A percentile compares a stretch with the other conserved stretches of the same genome.
These are phyloP conservation scores for Calvatia gigantea DNA, from an alignment of 768 basidiomycete genomes.

Conservation along the genomic window DNA sequence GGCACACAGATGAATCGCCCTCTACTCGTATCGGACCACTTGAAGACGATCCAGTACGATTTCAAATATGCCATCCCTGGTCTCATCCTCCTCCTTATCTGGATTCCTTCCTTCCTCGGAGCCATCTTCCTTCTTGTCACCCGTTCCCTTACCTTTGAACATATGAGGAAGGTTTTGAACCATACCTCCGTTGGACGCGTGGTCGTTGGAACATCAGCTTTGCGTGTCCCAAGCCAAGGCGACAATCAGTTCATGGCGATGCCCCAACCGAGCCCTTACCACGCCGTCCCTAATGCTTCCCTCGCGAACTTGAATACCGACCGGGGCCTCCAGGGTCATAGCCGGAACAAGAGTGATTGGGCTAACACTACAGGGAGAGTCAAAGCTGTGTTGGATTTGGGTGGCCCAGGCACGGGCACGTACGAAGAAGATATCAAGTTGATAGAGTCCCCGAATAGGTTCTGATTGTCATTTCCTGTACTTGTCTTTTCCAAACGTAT, in stretches of 20 bases:
- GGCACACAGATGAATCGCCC: neutral
- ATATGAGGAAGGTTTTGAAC: constrained; percentile 3
- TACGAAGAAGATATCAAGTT: constrained; percentile 9
- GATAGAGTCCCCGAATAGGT: neutral
- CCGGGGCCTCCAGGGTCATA: neutral
- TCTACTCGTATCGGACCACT: neutral
- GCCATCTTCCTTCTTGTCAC: neutral
- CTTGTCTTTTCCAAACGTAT: no score
- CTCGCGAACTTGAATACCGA: neutral
- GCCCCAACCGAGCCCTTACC: neutral
- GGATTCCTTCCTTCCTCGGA: constrained; percentile 3
- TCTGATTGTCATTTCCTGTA: neutral
- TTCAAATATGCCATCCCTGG: constrained; percentile 8
- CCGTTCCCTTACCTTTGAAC: constrained; percentile 4
- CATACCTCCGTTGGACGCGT: constrained; percentile 6
- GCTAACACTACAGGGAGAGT: neutral
- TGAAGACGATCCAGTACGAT: neutral
- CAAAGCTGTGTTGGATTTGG: neutral
- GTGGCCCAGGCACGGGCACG: neutral
- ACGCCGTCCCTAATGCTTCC: neutral
- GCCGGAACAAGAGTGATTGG: constrained; percentile 6
- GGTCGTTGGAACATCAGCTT: constrained; percentile 3
- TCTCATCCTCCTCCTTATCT: constrained; percentile 6
- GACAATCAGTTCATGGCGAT: neutral
- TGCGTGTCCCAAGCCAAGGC: neutral